Evolutionary conservation across 164 flowering plant genomes (phyloP).

Genomic region (Liquidambar formosana): DNA sequence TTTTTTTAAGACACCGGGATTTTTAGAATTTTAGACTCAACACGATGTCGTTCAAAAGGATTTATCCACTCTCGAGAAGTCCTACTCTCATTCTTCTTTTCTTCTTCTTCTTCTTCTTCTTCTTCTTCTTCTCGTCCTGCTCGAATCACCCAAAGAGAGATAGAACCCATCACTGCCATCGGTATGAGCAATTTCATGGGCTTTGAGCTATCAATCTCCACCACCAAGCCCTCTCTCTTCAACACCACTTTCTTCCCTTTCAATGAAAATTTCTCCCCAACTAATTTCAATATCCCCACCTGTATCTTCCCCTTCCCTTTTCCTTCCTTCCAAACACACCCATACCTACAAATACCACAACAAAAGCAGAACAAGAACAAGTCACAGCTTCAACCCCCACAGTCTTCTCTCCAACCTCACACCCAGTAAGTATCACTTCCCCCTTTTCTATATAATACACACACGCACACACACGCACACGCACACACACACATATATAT

Average conservation of each 20-base stretch:
- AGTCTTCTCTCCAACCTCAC: conserved; percentile 1
- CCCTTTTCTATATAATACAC: neutral
- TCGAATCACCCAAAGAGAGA: too few relatives aligned
- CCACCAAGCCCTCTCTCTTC: conserved; percentile 16
- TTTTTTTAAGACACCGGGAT: too few relatives aligned
- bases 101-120: too few relatives aligned
- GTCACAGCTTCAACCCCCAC: neutral
- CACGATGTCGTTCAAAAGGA: too few relatives aligned
- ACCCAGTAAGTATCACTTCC: conserved; percentile 17
- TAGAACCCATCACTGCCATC: too few relatives aligned
- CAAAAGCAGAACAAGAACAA: conserved; percentile 10
- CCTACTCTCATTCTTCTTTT: too few relatives aligned
- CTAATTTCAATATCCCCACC: conserved; percentile 8
- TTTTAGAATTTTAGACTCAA: too few relatives aligned
- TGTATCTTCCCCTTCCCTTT: conserved; percentile 10
- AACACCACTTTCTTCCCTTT: conserved; percentile 15
- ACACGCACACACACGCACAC: too few relatives aligned
- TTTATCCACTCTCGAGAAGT: too few relatives aligned
- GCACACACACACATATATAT: too few relatives aligned
- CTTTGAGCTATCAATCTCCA: conserved; percentile 24
- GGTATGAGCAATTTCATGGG: conserved; percentile 18
- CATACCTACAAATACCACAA: neutral
- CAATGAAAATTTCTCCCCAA: conserved; percentile 12
- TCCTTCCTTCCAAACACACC: conserved; percentile 9
- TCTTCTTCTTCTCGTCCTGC: too few relatives aligned